Evolutionary conservation across 2,329 filamentous ascomycete species (phyloP).

Genomic region (Aureobasidium mangrovei): DNA sequence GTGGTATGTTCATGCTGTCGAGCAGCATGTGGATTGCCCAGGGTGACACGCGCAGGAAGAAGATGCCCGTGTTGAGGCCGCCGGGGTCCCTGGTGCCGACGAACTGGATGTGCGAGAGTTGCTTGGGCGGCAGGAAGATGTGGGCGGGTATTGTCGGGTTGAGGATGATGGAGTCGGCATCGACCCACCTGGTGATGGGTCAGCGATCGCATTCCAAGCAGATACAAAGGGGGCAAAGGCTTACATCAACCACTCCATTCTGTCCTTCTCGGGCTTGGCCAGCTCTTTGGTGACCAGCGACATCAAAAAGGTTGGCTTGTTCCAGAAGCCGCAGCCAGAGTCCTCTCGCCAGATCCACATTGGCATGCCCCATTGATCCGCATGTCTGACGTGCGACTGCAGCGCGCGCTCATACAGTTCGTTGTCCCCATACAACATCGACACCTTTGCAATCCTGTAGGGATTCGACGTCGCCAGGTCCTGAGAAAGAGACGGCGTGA

Average conservation of each 20-base stretch:
- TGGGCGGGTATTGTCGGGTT: slow-evolving; percentile 22
- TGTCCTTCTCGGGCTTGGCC: slow-evolving; percentile 20
- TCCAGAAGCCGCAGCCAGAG: slow-evolving; percentile 27
- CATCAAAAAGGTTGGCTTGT: slow-evolving; percentile 27
- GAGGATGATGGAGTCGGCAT: slow-evolving; percentile 19
- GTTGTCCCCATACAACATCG: slow-evolving; percentile 15
- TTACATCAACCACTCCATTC: slow-evolving; percentile 27
- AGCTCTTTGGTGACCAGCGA: slow-evolving; percentile 23
- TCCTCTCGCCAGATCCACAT: slow-evolving; percentile 21
- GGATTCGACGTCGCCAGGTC: not conserved
- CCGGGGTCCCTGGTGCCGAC: slow-evolving; percentile 17
- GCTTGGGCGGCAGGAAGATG: slow-evolving; percentile 22
- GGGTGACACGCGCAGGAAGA: slow-evolving; percentile 22
- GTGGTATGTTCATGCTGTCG: slow-evolving; percentile 17
- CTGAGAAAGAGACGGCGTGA: too few relatives aligned
- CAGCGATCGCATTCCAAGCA: not conserved
- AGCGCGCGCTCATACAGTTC: slow-evolving; percentile 27
- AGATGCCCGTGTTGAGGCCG: slow-evolving; percentile 19
- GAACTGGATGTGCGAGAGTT: slow-evolving; percentile 20
- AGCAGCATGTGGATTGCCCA: slow-evolving; percentile 19
- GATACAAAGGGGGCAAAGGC: not conserved
- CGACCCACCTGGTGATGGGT: slow-evolving; percentile 16
- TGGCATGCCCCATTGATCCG: slow-evolving; percentile 26
- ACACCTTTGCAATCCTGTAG: slow-evolving; percentile 12
- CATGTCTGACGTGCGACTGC: slow-evolving; percentile 27